Conservation (phyloP, 192 early-diverging fungal species). For the Coemansia sp. region DNA sequence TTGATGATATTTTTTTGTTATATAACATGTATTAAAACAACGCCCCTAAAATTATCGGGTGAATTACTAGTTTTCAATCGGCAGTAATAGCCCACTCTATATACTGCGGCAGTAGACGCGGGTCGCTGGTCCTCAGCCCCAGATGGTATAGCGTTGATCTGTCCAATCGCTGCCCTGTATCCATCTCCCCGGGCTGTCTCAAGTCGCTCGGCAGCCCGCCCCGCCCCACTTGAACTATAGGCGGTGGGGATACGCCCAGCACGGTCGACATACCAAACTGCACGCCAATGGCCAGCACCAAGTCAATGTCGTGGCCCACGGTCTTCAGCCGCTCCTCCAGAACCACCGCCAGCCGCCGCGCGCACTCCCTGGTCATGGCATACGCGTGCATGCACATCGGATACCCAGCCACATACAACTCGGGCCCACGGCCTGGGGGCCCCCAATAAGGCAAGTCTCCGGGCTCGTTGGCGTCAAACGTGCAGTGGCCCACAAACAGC, state of each 20-base stretch:
- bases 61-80: neutral
- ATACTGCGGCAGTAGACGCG: constrained; percentile 18
- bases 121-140: constrained; percentile 13
- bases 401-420: constrained; percentile 34
- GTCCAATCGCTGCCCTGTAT: constrained; percentile 24
- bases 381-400: constrained; percentile 53
- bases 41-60: neutral
- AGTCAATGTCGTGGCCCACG: constrained; percentile 30
- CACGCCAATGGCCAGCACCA: constrained; percentile 32
- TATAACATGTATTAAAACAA: neutral
- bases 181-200: constrained; percentile 16
- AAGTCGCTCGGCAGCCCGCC: constrained; percentile 30
- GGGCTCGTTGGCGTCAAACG: constrained; percentile 24
- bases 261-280: constrained; percentile 24
- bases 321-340: constrained; percentile 35
- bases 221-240: constrained; percentile 40
- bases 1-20: constrained; percentile 7
- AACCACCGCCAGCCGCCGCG: constrained; percentile 25
- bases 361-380: constrained; percentile 34
- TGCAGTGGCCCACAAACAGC: constrained; percentile 53
- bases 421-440: neutral
- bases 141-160: constrained; percentile 30
- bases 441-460: neutral
- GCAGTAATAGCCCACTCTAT: constrained; percentile 7
- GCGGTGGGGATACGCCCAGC: constrained; percentile 30